A percentile compares a stretch with the other conserved stretches of the same genome.
Conservation (phyloP, 768 basidiomycete species). For the Termitomyces sp. region DNA sequence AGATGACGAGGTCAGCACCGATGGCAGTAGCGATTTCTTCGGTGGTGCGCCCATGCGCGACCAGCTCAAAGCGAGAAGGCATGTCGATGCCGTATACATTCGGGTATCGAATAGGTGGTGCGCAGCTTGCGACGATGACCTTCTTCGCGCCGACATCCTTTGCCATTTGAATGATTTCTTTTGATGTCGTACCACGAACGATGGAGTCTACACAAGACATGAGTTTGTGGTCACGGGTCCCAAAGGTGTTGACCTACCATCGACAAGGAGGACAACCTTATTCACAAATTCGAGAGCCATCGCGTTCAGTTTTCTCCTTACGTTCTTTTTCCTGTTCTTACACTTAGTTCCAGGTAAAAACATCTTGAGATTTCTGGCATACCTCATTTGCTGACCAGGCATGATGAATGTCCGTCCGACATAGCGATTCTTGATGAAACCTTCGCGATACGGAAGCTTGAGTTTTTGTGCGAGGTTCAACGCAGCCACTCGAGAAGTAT, state of each 20-base stretch:
- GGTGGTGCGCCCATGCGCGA: constrained; percentile 75
- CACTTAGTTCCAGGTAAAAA: background rate
- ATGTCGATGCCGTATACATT: constrained; percentile 99
- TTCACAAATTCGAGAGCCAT: constrained; percentile 95
- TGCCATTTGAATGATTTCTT: constrained; percentile 99
- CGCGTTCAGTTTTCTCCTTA: constrained; percentile 92
- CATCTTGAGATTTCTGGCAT: constrained; percentile 2
- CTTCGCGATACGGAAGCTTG: constrained; percentile 90
- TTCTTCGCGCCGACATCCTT: constrained; percentile 97
- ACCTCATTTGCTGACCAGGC: constrained; percentile 98
- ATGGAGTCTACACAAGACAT: constrained; percentile 74
- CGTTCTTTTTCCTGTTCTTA: constrained; percentile 77
- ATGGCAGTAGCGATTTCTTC: constrained; percentile 76
- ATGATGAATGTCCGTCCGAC: constrained; percentile 99
- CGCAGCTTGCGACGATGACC: constrained; percentile 95
- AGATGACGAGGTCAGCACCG: constrained; percentile 94
- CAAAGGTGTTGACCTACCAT: constrained; percentile 54
- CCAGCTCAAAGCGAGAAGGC: constrained; percentile 93
- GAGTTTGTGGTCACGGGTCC: background rate
- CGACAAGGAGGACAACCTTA: constrained; percentile 94
- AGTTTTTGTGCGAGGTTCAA: constrained; percentile 92
- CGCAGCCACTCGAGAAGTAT: constrained; percentile 95
- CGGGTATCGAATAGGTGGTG: constrained; percentile 90
- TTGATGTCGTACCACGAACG: constrained; percentile 96
- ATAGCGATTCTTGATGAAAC: constrained; percentile 98